phyloP scores from a whole-genome alignment of 352 stramenopile genomes.

The Phytophthora agathidicida region DNA sequence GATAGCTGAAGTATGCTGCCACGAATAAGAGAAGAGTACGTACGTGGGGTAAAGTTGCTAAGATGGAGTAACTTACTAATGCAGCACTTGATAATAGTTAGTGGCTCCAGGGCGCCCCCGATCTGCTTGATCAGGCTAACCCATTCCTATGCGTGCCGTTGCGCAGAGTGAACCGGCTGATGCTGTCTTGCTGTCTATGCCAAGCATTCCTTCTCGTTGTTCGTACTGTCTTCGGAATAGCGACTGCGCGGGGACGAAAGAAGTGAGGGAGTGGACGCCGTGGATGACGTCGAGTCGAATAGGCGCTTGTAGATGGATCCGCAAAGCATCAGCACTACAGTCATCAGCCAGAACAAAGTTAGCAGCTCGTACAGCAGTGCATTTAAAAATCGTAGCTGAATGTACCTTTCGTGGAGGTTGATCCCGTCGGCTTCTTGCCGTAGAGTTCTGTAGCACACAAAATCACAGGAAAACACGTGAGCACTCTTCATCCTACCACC shows the following conservation, averaged over 20 bases:
- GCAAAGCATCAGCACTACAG: slow-evolving; percentile 71
- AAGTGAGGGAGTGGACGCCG: slow-evolving; percentile 42
- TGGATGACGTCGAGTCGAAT: slow-evolving; percentile 62
- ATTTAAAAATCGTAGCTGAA: not conserved
- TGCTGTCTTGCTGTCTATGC: slow-evolving; percentile 42
- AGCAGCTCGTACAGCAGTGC: not conserved
- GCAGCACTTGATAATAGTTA: slow-evolving; percentile 47
- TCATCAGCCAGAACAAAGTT: slow-evolving; percentile 5
- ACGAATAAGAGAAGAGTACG: slow-evolving; percentile 1
- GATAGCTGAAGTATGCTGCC: not conserved
- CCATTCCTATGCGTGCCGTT: slow-evolving; percentile 29
- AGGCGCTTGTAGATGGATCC: slow-evolving; percentile 44
- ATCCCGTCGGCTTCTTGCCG: slow-evolving; percentile 62
- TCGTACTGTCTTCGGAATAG: slow-evolving; percentile 56
- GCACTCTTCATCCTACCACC: not conserved
- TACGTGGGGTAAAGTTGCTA: slow-evolving; percentile 4
- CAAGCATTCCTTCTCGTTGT: slow-evolving; percentile 56
- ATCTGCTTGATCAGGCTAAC: slow-evolving; percentile 21
- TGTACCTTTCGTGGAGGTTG: slow-evolving; percentile 68
- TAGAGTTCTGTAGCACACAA: slow-evolving; percentile 52
- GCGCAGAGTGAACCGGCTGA: slow-evolving; percentile 21
- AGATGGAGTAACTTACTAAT: slow-evolving; percentile 37
- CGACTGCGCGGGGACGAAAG: slow-evolving; percentile 55
- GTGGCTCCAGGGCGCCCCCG: slow-evolving; percentile 23
- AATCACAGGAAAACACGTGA: slow-evolving; percentile 16